Evolutionary conservation across 495 filamentous ascomycete genomes (phyloP), one percentile per base, ranked within the genome.

Genomic region (Daldinia vernicosa): DNA sequence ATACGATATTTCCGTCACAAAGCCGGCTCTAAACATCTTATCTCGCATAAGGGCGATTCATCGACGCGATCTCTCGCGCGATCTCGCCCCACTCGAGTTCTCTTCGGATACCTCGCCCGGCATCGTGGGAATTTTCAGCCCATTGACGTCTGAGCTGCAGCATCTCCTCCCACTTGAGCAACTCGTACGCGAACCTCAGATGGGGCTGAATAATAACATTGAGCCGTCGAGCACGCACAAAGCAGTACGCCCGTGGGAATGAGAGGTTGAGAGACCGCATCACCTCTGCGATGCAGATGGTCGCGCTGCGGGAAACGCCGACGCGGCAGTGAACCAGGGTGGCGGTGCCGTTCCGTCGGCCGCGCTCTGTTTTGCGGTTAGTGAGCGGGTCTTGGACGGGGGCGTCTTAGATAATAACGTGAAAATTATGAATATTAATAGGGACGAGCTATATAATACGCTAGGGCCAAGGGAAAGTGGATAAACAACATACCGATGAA

Each of bases 281-380:
- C 22, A 98, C 95, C 80, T 98, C 94, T 33, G 95, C 95, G 74
- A 99, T 98, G 81, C 95, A 98, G 76, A 99, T 97, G 7, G 95
- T 99, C 22, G 95, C 95, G 54, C 92, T 95, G 65, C 95, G 86
- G 19, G 94, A 97, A 65, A 99, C 95, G 53, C 95, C 95, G 47
- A 99, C 95, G 12, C 96, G 90, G 78, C 95, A 99, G 78, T 99
- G 95, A 27, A 99, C 95, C 51, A 99, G 84, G 1, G 95, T 97
- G n/a, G 95, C 93, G 5, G 86, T 90, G 22, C 88, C 87, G 45
- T 92, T 90, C 43, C 75, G 76, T 72, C 90, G 91, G 39, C 95
- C 93, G 74, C 89, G 86, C 28, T 91, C 94, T 97, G 70, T 62
- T 47, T 58, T 51, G 24, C 30, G 47, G 37, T 58, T 47, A 52